Evolutionary conservation across 2,329 filamentous ascomycete genomes (phyloP).

Genomic region (Diplodia mutila): DNA sequence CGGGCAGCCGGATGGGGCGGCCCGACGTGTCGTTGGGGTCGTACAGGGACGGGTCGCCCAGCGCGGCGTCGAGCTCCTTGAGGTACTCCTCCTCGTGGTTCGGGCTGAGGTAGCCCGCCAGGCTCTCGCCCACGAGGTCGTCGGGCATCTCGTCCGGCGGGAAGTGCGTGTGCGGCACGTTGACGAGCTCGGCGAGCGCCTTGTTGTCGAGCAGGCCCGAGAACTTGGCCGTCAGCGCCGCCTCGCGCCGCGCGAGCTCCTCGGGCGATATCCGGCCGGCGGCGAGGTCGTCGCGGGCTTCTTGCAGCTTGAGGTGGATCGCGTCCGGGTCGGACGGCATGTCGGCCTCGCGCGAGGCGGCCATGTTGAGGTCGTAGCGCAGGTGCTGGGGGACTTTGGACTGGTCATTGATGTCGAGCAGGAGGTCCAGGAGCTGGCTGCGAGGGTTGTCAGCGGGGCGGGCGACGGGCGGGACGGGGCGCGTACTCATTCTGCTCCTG

Average conservation of each 20-base stretch:
- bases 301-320: conserved; percentile 36
- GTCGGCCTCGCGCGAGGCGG: conserved; percentile 30
- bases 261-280: conserved; percentile 36
- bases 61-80: conserved; percentile 63
- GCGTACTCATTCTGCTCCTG: conserved; percentile 91
- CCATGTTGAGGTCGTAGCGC: conserved; percentile 68
- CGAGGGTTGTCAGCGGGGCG: conserved; percentile 18
- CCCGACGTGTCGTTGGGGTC: conserved; percentile 50
- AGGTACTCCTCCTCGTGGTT: conserved; percentile 77
- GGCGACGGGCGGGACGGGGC: conserved; percentile 27
- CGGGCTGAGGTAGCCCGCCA: conserved; percentile 68
- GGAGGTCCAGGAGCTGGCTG: conserved; percentile 84
- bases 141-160: conserved; percentile 39
- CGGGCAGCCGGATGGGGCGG: conserved; percentile 44
- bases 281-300: conserved; percentile 43
- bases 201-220: conserved; percentile 32
- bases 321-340: conserved; percentile 31
- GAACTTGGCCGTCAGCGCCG: conserved; percentile 37
- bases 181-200: conserved; percentile 46
- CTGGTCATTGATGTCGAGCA: conserved; percentile 86
- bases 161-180: conserved; percentile 45
- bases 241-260: conserved; percentile 36
- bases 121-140: conserved; percentile 56
- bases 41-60: conserved; percentile 56
- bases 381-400: conserved; percentile 75